phyloP scores from a whole-genome alignment of 768 basidiomycete genomes.

The Mycena galopus region DNA sequence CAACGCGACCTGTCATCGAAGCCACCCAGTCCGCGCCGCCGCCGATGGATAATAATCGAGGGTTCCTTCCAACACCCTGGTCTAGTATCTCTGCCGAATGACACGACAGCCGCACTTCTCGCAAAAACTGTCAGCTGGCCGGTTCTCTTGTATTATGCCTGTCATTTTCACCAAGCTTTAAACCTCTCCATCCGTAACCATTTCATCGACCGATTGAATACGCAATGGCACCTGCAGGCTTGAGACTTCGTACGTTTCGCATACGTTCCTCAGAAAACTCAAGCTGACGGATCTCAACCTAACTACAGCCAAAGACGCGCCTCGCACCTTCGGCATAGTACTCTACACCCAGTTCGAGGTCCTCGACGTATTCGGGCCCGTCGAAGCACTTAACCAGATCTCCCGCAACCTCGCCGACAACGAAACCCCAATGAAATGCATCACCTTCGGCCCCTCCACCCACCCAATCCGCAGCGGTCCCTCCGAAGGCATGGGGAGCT shows the following conservation, averaged over 20 bases:
- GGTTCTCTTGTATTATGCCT: background rate
- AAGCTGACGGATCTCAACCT: conserved; percentile 20
- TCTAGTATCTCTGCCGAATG: background rate
- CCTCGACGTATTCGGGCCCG: conserved; percentile 24
- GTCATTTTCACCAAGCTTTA: conserved; percentile 9
- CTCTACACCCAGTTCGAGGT: conserved; percentile 26
- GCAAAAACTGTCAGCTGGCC: conserved; percentile 20
- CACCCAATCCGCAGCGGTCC: conserved; percentile 15
- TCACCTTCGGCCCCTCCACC: conserved; percentile 18
- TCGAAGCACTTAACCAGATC: conserved; percentile 24
- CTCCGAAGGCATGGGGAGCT: conserved; percentile 11
- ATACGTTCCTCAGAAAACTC: conserved; percentile 20
- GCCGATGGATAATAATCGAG: background rate
- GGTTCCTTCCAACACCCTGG: background rate
- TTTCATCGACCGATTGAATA: background rate
- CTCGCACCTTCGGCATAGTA: conserved; percentile 16
- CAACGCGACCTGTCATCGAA: background rate
- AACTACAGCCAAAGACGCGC: conserved; percentile 10
- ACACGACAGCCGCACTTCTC: conserved; percentile 17
- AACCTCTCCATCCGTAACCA: conserved; percentile 6
- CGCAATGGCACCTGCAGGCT: conserved; percentile 10
- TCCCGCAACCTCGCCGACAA: conserved; percentile 19
- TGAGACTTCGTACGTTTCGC: conserved; percentile 17
- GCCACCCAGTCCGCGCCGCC: background rate
- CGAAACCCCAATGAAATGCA: conserved; percentile 17